phyloP scores from a whole-genome alignment of 2,329 filamentous ascomycete species.

The Zymoseptoria brevis region DNA sequence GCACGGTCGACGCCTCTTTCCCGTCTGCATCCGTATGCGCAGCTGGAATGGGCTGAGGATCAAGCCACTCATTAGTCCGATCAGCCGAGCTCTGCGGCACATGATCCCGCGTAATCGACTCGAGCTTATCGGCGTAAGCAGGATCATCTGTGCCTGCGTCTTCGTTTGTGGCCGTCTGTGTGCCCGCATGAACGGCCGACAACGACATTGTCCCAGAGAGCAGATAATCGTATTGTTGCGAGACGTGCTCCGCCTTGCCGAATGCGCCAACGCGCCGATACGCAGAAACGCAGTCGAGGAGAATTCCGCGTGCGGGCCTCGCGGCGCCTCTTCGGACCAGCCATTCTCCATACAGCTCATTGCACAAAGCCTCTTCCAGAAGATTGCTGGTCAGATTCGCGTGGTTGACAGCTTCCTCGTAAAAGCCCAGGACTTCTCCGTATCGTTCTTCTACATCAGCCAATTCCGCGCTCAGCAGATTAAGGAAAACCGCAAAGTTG shows the following conservation, averaged over 20 bases:
- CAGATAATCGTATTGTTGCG: conserved; percentile 59
- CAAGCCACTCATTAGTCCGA: conserved; percentile 42
- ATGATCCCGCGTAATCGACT: conserved; percentile 37
- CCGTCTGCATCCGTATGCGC: conserved; percentile 28
- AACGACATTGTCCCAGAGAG: conserved; percentile 56
- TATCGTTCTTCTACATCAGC: conserved; percentile 43
- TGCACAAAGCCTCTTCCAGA: conserved; percentile 65
- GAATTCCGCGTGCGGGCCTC: conserved; percentile 59
- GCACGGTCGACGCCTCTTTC: conserved; percentile 27
- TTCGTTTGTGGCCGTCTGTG: conserved; percentile 52
- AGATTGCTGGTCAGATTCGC: conserved; percentile 57
- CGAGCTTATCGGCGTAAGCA: conserved; percentile 32
- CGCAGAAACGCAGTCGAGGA: conserved; percentile 59
- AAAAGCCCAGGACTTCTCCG: conserved; percentile 52
- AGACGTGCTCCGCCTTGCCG: conserved; percentile 60
- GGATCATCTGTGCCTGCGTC: conserved; percentile 45
- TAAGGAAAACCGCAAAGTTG: conserved; percentile 65
- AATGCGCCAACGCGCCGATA: conserved; percentile 62
- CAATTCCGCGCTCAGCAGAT: conserved; percentile 60
- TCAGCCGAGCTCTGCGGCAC: conserved; percentile 35
- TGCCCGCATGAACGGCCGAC: conserved; percentile 53
- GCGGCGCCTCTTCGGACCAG: conserved; percentile 58
- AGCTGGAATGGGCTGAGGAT: conserved; percentile 32
- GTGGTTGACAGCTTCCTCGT: conserved; percentile 66
- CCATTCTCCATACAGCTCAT: conserved; percentile 66